These are phyloP conservation scores for Globisporangium barbulae DNA, from an alignment of 352 stramenopile species.

Conservation along the genomic window DNA sequence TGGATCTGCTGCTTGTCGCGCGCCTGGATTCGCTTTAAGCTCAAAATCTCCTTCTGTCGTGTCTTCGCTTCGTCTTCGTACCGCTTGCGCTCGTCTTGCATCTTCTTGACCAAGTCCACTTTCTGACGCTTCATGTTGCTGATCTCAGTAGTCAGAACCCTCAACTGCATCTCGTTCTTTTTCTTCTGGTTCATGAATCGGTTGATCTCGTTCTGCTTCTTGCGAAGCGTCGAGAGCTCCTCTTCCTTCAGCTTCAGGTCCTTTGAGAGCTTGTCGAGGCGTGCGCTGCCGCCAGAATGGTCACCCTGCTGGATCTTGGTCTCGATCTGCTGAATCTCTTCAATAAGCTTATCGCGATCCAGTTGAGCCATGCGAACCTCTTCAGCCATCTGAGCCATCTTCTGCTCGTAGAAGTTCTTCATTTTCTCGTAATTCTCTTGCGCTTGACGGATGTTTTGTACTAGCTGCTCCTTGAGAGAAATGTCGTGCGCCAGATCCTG, in stretches of 20 bases:
- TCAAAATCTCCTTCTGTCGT: slow-evolving; percentile 74
- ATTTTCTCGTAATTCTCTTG: slow-evolving; percentile 84
- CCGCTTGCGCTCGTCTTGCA: slow-evolving; percentile 80
- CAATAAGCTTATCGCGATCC: slow-evolving; percentile 68
- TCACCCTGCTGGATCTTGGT: slow-evolving; percentile 62
- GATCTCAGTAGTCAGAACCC: slow-evolving; percentile 78
- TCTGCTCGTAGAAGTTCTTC: slow-evolving; percentile 81
- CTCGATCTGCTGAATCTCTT: slow-evolving; percentile 75
- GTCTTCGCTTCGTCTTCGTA: slow-evolving; percentile 83
- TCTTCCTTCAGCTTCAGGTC: slow-evolving; percentile 82
- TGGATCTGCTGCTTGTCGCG: slow-evolving; percentile 84
- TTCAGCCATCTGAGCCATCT: slow-evolving; percentile 81
- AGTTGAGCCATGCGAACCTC: slow-evolving; percentile 57
- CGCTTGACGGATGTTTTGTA: slow-evolving; percentile 71
- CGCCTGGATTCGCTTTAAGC: slow-evolving; percentile 75
- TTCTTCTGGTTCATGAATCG: slow-evolving; percentile 81
- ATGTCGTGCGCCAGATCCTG: slow-evolving; percentile 81
- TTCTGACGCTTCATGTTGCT: slow-evolving; percentile 88
- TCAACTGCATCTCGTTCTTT: slow-evolving; percentile 85
- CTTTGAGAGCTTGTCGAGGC: slow-evolving; percentile 59
- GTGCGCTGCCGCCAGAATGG: slow-evolving; percentile 41
- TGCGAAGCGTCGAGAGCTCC: slow-evolving; percentile 62
- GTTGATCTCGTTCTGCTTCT: slow-evolving; percentile 84
- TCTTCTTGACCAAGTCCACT: slow-evolving; percentile 87
- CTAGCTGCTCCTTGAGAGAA: slow-evolving; percentile 82